Base-by-base conservation (phyloP, 2,329 filamentous ascomycete species). In the Nemania diffusa region DNA sequence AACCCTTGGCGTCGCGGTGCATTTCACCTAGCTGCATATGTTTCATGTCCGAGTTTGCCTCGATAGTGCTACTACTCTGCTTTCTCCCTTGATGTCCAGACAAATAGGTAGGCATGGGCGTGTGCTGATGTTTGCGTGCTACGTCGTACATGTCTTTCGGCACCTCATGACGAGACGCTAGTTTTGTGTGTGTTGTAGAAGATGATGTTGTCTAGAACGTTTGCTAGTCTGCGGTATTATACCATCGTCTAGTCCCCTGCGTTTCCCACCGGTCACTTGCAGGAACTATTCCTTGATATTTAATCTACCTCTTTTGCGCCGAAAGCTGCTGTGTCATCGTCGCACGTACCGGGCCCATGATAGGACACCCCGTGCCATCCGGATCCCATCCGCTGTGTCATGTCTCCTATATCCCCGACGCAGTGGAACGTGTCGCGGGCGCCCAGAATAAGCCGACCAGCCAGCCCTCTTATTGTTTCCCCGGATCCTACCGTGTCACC, bases 391-490 rank as follows among this genome's bases (percentile, higher is more conserved):
- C 52, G 44, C 51, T 40, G 51, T 50, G 65, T 44, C 51, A 57
- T 63, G 57, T 57, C 64, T 65, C 26, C 44, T 32, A 68, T 32
- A 59, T 65, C 24, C 50, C 56, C 60, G 57, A 65, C 11, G 65
- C 40, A 13, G 68, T 68, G 59, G 51, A 63, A 63, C 57, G 52
- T 60, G 50, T 62, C 65, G 59, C n/a, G n/a, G n/a, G n/a, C 48
- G 26, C 40, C 27, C 46, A 50, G 20, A 32, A 3, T 42, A 57
- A n/a, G 50, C 50, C 50, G 26, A 32, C 27, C 24, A 46, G 50
- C 26, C 34, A 44, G 42, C 34, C 48, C 42, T 37, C 15, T n/a
- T 13, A 24, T 32, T 15, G 50, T 29, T 48, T 22, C 13, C 50
- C 27, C 34, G 50, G 27, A 50, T 55, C 27, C 46, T 51, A 67